A percentile compares a stretch with the other conserved stretches of the same genome.
These are phyloP conservation scores for Exsudoporus floridanus DNA, from an alignment of 1,284 basidiomycete species.

Conservation along the genomic window DNA sequence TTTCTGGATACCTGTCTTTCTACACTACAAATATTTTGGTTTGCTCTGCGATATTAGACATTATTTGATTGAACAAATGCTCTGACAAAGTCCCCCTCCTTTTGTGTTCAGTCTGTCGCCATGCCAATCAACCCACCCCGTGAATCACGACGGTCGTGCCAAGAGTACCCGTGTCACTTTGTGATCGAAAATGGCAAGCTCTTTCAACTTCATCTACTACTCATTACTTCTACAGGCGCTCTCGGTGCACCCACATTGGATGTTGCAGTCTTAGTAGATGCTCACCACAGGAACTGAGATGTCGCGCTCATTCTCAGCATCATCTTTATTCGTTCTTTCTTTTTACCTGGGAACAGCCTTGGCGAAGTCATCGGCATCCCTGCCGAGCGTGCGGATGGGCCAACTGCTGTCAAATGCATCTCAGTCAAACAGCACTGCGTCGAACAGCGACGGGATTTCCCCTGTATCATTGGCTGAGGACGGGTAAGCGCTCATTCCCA, in stretches of 20 bases:
- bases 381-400: constrained; percentile 17
- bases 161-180: no score
- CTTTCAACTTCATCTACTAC: neutral
- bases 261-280: constrained; percentile 19
- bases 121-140: neutral
- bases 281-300: constrained; percentile 15
- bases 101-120: neutral
- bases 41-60: constrained; percentile 13
- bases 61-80: neutral
- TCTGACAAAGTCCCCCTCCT: neutral
- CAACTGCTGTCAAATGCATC: constrained; percentile 18
- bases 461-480: constrained; percentile 45
- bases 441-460: constrained; percentile 37
- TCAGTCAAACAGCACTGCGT: constrained; percentile 10
- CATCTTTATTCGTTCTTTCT: constrained; percentile 12
- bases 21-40: constrained; percentile 17
- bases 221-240: neutral
- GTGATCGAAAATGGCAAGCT: neutral
- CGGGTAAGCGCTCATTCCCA: constrained; percentile 38
- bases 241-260: constrained; percentile 13
- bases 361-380: constrained; percentile 2
- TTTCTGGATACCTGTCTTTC: constrained; percentile 39
- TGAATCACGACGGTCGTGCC: no score
- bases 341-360: constrained; percentile 7
- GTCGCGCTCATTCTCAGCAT: constrained; percentile 13